Conservation (phyloP, 441 rosid genomes). For the Omphalea diandra region DNA sequence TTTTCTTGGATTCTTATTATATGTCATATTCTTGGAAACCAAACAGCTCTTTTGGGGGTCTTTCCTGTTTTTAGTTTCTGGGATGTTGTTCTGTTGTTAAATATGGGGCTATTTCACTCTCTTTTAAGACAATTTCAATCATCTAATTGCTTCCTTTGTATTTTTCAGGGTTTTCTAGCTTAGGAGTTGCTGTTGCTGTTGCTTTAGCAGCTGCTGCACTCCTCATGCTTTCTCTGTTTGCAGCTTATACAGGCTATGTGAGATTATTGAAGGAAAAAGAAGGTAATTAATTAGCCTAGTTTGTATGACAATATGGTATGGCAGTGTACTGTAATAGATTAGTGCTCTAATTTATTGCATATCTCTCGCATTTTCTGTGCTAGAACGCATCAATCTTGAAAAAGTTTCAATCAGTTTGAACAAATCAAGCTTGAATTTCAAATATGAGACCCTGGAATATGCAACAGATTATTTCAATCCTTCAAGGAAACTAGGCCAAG, state of each 20-base stretch:
- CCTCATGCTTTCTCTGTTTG: constrained; percentile 41
- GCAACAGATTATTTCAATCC: constrained; percentile 66
- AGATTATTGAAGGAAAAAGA: constrained; percentile 42
- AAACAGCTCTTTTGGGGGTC: neutral
- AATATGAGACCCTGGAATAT: constrained; percentile 75
- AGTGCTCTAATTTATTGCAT: neutral
- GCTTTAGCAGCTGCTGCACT: constrained; percentile 50
- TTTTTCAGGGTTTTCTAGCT: constrained; percentile 38
- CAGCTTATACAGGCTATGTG: constrained; percentile 40
- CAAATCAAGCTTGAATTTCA: constrained; percentile 50
- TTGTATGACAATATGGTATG: too few species aligned
- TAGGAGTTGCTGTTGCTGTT: constrained; percentile 41
- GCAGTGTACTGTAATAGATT: too few species aligned
- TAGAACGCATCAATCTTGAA: constrained; percentile 46
- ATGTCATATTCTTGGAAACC: neutral
- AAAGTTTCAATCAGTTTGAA: constrained; percentile 35
- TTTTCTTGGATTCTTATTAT: neutral
- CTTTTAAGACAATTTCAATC: neutral
- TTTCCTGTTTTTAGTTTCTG: neutral
- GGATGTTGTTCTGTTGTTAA: neutral
- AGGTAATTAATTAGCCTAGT: constrained; percentile 49
- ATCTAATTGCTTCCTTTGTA: neutral
- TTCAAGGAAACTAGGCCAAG: constrained; percentile 63
- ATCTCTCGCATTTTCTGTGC: neutral
- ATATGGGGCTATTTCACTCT: neutral